phyloP scores from a whole-genome alignment of 805 yeast genomes.

The Cyberlindnera bimundalis region DNA sequence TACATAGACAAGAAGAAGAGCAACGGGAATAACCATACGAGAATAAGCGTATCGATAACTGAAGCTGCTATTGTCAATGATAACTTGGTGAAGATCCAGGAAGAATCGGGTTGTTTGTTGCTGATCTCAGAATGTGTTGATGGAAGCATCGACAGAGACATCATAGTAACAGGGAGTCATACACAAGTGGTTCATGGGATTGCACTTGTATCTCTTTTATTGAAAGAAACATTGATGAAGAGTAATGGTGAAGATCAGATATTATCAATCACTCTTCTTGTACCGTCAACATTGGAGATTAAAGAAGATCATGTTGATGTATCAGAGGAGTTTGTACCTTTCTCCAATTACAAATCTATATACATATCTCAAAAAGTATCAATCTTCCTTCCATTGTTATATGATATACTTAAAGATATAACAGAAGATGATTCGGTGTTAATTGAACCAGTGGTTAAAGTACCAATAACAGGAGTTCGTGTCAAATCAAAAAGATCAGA shows the following conservation, averaged over 20 bases:
- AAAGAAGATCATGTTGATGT: conserved; percentile 10
- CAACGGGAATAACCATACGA: conserved; percentile 1
- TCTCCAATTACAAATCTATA: conserved; percentile 16
- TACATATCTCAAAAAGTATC: conserved; percentile 3
- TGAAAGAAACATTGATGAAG: too few species aligned
- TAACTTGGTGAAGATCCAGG: conserved; percentile 5
- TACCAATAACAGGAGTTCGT: conserved; percentile 13
- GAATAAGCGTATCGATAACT: conserved; percentile 10
- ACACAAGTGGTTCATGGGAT: conserved; percentile 5
- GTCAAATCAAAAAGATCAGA: conserved; percentile 7
- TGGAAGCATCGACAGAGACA: conserved; percentile 15
- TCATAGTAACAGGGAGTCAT: conserved; percentile 11
- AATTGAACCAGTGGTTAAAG: conserved; percentile 3
- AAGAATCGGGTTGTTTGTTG: conserved; percentile 6
- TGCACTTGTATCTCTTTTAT: not conserved
- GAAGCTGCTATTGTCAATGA: conserved; percentile 15
- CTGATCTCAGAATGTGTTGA: conserved; percentile 10
- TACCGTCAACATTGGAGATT: not conserved
- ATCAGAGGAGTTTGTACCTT: conserved; percentile 15
- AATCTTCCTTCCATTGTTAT: not conserved
- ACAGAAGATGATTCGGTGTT: not conserved
- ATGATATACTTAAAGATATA: not conserved
- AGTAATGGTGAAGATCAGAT: not conserved
- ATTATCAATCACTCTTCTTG: conserved; percentile 1
- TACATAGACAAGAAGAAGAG: not conserved